Evolutionary conservation across 768 basidiomycete genomes (phyloP), one percentile per base, ranked within the genome.

Genomic region (Gloeostereum incarnatum): DNA sequence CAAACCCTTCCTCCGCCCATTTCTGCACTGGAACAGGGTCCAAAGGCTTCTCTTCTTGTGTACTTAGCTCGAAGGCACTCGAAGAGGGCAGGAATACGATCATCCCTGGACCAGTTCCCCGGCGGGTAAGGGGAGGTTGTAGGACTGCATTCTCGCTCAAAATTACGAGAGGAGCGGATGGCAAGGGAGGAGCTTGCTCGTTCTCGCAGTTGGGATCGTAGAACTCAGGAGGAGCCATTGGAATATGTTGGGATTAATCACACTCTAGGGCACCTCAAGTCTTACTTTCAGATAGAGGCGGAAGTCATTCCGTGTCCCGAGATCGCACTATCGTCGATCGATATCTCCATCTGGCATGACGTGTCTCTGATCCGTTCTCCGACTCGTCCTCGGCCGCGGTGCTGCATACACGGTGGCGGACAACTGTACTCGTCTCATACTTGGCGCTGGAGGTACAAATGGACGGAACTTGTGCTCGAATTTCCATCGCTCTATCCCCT

Each of bases 1-100:
- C 63, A 40, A 69, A 74, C 0, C 72, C 71, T 49, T 74, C 71
- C 47, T 73, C 69, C 20, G 71, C 69, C 69, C 70, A 73, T 54
- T 73, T 74, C 47, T 58, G 58, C 1, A 65, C 47, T 14, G 72
- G 72, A 38, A 64, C 63, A 2, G 72, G 70, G 50, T 73, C 69
- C 11, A 72, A 56, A 4, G 62, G 54, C 39, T 58, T 58, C 4
- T 43, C 35, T 3, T 43, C 42, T 1, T 47, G 40, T 17, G 42
- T 49, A 29, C 52, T 49, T 13, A 45, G 44, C 13, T 46, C 45
- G 17, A 61, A 41, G 30, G 53, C 42, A 14, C 55, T 49, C 7
- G 48, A 18, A 19, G 48, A 42, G 17, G 69, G 68, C 16, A 71
- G 53, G 45, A 71, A 63, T 6, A 63, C 41, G 23, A 74, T 50